A percentile compares a stretch with the other conserved stretches of the same genome.
These are phyloP conservation scores for Sugiyamaella floridensis DNA, from an alignment of 805 yeast species.

Conservation along the genomic window DNA sequence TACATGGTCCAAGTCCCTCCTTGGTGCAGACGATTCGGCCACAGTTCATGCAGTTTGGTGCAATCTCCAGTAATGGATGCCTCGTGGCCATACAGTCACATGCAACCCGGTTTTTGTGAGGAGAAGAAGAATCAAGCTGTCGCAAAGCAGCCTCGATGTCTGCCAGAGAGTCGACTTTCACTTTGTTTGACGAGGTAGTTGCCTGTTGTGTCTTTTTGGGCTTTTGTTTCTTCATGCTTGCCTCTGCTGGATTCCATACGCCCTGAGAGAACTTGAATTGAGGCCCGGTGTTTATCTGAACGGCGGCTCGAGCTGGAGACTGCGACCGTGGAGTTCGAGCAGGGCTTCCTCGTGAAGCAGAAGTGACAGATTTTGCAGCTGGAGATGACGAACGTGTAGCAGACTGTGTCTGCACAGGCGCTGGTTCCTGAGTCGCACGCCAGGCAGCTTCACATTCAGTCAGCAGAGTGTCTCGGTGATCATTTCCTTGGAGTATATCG, in stretches of 20 bases:
- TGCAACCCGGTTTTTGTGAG: constrained; percentile 29
- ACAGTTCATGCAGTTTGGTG: constrained; percentile 90
- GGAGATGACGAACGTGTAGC: not conserved
- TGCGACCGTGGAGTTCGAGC: not conserved
- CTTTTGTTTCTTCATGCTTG: constrained; percentile 2
- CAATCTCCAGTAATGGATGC: constrained; percentile 82
- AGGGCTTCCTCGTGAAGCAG: not conserved
- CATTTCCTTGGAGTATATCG: not conserved
- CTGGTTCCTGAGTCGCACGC: not conserved
- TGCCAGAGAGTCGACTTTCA: constrained; percentile 44
- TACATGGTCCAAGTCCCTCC: constrained; percentile 88
- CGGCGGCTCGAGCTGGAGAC: not conserved
- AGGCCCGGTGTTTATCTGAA: not conserved
- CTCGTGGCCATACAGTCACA: constrained; percentile 84
- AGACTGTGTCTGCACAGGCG: not conserved
- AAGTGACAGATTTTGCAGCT: not conserved
- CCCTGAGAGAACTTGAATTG: constrained; percentile 14
- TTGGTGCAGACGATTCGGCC: constrained; percentile 88
- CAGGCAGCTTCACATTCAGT: not conserved
- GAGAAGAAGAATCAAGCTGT: constrained; percentile 40
- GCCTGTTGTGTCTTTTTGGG: not conserved
- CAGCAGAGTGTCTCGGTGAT: not conserved
- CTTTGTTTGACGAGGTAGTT: constrained; percentile 23
- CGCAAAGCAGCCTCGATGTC: constrained; percentile 60
- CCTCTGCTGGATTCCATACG: constrained; percentile 8